Percentiles rank a stretch among this genome's conserved stretches.
These are phyloP conservation scores for Neonectria magnoliae DNA, from an alignment of 2,329 filamentous ascomycete genomes.

Conservation along the genomic window DNA sequence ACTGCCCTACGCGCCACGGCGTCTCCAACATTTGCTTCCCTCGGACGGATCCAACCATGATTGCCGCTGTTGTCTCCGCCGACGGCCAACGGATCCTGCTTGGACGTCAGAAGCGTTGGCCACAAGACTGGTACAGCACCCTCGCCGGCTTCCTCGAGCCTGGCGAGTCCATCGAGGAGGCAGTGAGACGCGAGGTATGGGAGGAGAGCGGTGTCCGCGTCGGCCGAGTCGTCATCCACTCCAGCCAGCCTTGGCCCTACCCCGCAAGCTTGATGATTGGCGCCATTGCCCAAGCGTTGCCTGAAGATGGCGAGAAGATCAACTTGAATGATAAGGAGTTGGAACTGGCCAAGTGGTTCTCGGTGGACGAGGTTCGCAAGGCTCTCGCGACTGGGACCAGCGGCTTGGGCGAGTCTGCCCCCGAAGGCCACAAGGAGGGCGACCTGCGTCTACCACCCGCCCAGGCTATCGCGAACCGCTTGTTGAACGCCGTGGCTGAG, in stretches of 20 bases:
- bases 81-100: constrained; percentile 83
- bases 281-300: constrained; percentile 86
- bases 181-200: constrained; percentile 85
- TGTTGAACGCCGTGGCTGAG: constrained; percentile 81
- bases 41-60: constrained; percentile 92
- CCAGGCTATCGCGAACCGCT: constrained; percentile 91
- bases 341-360: constrained; percentile 89
- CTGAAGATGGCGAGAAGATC: constrained; percentile 77
- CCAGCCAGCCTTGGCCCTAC: constrained; percentile 88
- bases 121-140: constrained; percentile 86
- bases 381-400: constrained; percentile 75
- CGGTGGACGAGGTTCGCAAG: constrained; percentile 80
- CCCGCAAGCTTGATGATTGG: constrained; percentile 87
- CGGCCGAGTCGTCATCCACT: constrained; percentile 82
- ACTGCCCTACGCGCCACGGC: constrained; percentile 84
- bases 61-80: constrained; percentile 88
- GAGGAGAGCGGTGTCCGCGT: constrained; percentile 83
- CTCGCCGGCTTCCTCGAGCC: constrained; percentile 89
- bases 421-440: constrained; percentile 77
- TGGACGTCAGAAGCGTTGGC: constrained; percentile 86
- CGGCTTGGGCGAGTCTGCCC: constrained; percentile 71
- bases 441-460: constrained; percentile 81
- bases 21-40: constrained; percentile 94
- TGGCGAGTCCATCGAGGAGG: constrained; percentile 85
- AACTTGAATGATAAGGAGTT: constrained; percentile 90